Evolutionary conservation across 805 yeast species (phyloP), one percentile per base, ranked within the genome.

Genomic region (Metschnikowia koreensis): DNA sequence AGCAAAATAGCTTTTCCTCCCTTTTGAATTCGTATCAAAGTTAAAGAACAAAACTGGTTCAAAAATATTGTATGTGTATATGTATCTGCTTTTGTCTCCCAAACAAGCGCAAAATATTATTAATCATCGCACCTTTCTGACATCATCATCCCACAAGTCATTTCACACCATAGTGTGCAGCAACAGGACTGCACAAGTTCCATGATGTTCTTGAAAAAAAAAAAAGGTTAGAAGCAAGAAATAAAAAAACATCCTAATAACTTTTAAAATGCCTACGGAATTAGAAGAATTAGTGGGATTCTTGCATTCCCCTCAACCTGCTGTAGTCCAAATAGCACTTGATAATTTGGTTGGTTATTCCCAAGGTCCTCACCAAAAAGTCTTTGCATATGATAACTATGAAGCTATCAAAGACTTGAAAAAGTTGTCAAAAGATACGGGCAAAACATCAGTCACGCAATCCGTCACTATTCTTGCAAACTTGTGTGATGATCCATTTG

Each of bases 301-400:
- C 64, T 75, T 92, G 54, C 97, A 89, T 66, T 82, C 93, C 7
- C 86, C 88, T 1, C 89, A 87, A 63, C 84, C 87, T 2, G 86
- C 86, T 10, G 88, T 90, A 33, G 82, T 86, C 53, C 89, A 86
- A 60, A 85, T 91, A 51, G 97, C 97, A 0, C 74, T 92, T 44
- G 94, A 88, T 61, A 84, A 90, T 65, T 68, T 91, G 49, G 90
- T 89, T 11, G 96, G 92, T 2, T 89, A 79, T 66, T 86, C 96
- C 9, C 81, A 84, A 43, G 93, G 93, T 8, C 76, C 84, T 2
- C 81, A 84, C 36, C 82, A 81, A 46, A 71, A 74, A 37, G 74
- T 89, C 31, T 93, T 93, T 73, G 78, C 81, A 55, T 80, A 83
- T 62, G 84, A 89, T 64, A 80, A 87, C 60, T 84, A 76, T 63